Evolutionary conservation across 2,329 filamentous ascomycete genomes (phyloP), one percentile per base, ranked within the genome.

Genomic region (Colletotrichum coccodes): DNA sequence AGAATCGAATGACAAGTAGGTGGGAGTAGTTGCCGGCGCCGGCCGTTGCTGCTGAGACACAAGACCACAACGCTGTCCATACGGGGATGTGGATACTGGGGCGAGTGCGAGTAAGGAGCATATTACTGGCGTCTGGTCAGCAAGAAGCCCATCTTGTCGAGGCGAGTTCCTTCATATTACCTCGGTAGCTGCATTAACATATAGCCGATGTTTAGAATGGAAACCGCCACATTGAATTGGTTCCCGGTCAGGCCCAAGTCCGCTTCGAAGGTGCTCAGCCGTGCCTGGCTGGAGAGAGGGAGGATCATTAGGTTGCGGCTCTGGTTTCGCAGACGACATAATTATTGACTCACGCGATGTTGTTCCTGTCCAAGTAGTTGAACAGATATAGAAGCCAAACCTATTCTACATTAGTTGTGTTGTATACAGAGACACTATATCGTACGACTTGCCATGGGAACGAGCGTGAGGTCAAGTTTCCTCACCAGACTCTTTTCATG

Each of bases 91-190:
- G 73, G 14, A 73, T 60, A 2, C 85, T 85, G 1, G 87, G 88
- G 9, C 82, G 80, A 36, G 87, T 77, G 3, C 84, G 78, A 0
- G 87, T 75, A 14, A 79, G 71, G 14, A 80, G 68, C 60, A 81
- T 75, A 65, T 81, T 82, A 46, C 74, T 76, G 1, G n/a, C n/a
- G n/a, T n/a, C 79, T 77, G 14, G 78, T 72, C 50, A 81, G 79
- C 56, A 79, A 75, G 2, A 75, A 4, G 23, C 4, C 26, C n/a
- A n/a, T 3, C 9, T 30, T 4, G 4, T 16, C 16, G 26, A n/a
- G n/a, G n/a, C n/a, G n/a, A n/a, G n/a, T n/a, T n/a, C n/a, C n/a
- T 30, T 69, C 4, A 80, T 60, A 63, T 82, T 72, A 4, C n/a
- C n/a, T 61, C 64, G 79, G 7, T 7, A 30, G n/a, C n/a, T n/a